Percentiles rank a stretch among this genome's conserved stretches.
Conservation (phyloP, 116 monocot genomes). For the Trichopus zeylanicus region DNA sequence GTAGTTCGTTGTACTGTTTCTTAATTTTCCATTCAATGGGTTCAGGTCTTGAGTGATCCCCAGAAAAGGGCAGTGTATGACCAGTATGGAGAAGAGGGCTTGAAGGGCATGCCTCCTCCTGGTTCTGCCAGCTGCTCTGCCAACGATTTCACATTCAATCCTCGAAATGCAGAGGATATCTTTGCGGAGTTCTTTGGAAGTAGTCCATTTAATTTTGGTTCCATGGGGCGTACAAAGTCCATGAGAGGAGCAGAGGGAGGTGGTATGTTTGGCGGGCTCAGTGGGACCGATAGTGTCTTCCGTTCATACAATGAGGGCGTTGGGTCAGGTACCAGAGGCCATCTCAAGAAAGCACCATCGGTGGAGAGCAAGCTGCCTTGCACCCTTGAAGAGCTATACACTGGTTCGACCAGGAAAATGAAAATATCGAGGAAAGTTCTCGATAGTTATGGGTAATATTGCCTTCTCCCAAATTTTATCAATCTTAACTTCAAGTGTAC, state of each 20-base stretch:
- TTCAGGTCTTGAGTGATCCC: slow-evolving; percentile 82
- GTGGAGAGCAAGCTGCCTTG: slow-evolving; percentile 71
- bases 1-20: background rate
- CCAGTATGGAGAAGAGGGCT: slow-evolving; percentile 75
- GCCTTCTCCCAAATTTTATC: too few species aligned
- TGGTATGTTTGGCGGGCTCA: slow-evolving; percentile 34
- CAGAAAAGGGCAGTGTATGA: slow-evolving; percentile 65
- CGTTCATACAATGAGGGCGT: slow-evolving; percentile 27
- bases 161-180: slow-evolving; percentile 85
- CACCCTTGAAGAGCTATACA: slow-evolving; percentile 65
- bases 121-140: slow-evolving; percentile 13
- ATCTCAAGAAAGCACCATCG: slow-evolving; percentile 31
- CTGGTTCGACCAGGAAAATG: slow-evolving; percentile 64
- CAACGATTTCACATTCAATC: slow-evolving; percentile 31
- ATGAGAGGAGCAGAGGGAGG: slow-evolving; percentile 41
- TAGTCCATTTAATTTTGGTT: slow-evolving; percentile 49
- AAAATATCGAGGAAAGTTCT: slow-evolving; percentile 61
- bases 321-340: slow-evolving; percentile 13
- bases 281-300: slow-evolving; percentile 19
- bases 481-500: too few species aligned
- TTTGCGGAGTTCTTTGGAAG: slow-evolving; percentile 85
- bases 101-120: slow-evolving; percentile 62
- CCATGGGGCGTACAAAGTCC: slow-evolving; percentile 46
- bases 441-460: slow-evolving; percentile 39
- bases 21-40: background rate